Percentiles rank a stretch among this genome's conserved stretches.
Conservation (phyloP, 176 grass and related monocot genomes). For the Hyparrhenia diplandra region DNA sequence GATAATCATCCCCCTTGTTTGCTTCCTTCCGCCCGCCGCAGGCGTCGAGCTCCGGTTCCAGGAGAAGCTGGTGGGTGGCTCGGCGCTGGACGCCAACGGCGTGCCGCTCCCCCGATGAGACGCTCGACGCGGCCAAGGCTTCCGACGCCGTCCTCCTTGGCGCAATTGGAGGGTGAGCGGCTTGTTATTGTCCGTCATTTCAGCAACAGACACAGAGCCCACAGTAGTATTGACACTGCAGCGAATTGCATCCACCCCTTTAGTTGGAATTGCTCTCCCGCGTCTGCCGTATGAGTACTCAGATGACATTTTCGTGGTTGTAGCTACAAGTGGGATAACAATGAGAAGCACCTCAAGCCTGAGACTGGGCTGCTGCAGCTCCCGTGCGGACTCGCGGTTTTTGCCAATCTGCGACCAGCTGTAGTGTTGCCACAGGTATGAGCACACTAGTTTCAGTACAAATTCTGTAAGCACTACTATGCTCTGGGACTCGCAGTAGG, state of each 20-base stretch:
- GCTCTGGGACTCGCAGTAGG: neutral
- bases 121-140: constrained; percentile 41
- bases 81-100: constrained; percentile 53
- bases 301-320: neutral
- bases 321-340: constrained; percentile 96
- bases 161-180: constrained; percentile 66
- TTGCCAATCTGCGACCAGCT: constrained; percentile 87
- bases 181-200: neutral
- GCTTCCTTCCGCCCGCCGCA: constrained; percentile 1
- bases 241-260: neutral
- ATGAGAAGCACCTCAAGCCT: constrained; percentile 94
- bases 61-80: constrained; percentile 72
- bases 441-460: neutral
- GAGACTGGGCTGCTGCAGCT: constrained; percentile 85
- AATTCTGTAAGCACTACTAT: neutral
- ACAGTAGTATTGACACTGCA: neutral
- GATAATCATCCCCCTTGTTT: neutral
- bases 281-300: neutral
- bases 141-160: constrained; percentile 72
- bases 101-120: constrained; percentile 78
- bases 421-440: constrained; percentile 74
- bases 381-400: constrained; percentile 58
- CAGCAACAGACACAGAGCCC: neutral
- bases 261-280: neutral
- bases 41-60: constrained; percentile 58